These are phyloP conservation scores for Globisporangium alternatum DNA, from an alignment of 352 stramenopile genomes.

Conservation along the genomic window DNA sequence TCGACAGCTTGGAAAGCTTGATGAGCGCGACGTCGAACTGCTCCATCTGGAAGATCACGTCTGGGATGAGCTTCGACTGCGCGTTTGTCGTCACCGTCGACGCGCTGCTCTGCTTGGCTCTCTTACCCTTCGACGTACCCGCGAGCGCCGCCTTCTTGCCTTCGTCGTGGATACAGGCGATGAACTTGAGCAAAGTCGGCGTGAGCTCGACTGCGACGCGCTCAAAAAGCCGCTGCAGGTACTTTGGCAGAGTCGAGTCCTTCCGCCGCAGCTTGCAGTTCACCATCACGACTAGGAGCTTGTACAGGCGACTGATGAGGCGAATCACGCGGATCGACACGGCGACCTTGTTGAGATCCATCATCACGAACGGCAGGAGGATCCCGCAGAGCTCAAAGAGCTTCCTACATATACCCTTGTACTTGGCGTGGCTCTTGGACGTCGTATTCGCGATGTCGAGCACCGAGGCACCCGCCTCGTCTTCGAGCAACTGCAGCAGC, in stretches of 20 bases:
- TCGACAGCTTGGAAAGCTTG: constrained; percentile 62
- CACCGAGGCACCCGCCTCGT: constrained; percentile 29
- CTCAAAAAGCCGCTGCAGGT: constrained; percentile 48
- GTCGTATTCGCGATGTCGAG: constrained; percentile 23
- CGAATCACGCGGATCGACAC: constrained; percentile 44
- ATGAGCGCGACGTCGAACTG: constrained; percentile 67
- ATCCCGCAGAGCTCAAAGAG: constrained; percentile 35
- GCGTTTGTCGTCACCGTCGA: constrained; percentile 9
- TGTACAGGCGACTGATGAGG: constrained; percentile 45
- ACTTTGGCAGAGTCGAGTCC: constrained; percentile 33
- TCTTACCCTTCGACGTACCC: constrained; percentile 10
- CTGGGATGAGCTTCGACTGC: constrained; percentile 58
- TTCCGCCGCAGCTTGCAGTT: constrained; percentile 43
- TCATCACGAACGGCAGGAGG: constrained; percentile 43
- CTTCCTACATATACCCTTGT: constrained; percentile 31
- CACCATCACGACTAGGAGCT: constrained; percentile 41
- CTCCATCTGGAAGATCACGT: constrained; percentile 67
- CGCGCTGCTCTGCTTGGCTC: constrained; percentile 7
- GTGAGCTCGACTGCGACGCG: constrained; percentile 38
- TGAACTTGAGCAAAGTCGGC: constrained; percentile 44
- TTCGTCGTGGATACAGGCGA: constrained; percentile 48
- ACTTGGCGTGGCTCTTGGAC: constrained; percentile 20
- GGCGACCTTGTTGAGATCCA: constrained; percentile 33
- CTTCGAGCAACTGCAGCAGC: constrained; percentile 34
- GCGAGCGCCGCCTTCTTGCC: constrained; percentile 23